A percentile compares a stretch with the other conserved stretches of the same genome.
These are phyloP conservation scores for Dryas octopetala DNA, from an alignment of 306 rosid genomes.

Conservation along the genomic window DNA sequence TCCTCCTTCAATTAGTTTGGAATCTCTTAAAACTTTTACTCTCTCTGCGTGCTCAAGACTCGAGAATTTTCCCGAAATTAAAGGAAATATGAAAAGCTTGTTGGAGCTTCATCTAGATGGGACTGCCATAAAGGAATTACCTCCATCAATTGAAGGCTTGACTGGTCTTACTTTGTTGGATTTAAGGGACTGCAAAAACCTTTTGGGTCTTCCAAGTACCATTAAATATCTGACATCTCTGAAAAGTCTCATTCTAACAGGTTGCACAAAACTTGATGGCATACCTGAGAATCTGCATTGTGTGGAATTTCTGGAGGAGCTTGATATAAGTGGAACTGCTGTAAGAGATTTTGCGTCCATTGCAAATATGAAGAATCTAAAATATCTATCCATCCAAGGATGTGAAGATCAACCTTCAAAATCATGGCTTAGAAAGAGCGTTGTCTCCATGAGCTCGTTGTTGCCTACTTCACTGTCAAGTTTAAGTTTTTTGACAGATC, in stretches of 20 bases:
- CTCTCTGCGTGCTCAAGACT: constrained; percentile 24
- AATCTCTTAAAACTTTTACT: constrained; percentile 9
- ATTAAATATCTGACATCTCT: neutral
- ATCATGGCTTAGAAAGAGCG: neutral
- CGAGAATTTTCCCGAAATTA: constrained; percentile 21
- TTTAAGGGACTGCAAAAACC: too few species aligned
- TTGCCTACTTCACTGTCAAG: constrained; percentile 2
- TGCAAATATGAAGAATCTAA: constrained; percentile 7
- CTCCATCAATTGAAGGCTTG: too few species aligned
- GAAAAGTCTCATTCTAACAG: constrained; percentile 10
- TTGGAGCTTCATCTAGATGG: neutral
- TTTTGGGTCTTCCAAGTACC: too few species aligned
- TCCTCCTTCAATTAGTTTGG: constrained; percentile 5
- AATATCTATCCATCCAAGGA: neutral
- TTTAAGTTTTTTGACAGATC: constrained; percentile 9
- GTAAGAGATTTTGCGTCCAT: too few species aligned
- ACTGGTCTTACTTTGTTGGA: too few species aligned
- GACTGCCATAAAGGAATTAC: too few species aligned
- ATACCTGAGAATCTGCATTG: constrained; percentile 21
- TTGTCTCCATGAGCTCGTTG: neutral
- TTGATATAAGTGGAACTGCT: too few species aligned
- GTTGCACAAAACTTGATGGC: constrained; percentile 15
- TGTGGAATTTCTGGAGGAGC: constrained; percentile 16
- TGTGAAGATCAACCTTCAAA: neutral
- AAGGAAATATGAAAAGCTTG: constrained; percentile 19